Percentiles rank a stretch among this genome's conserved stretches.
phyloP scores from a whole-genome alignment of 1,139 yeast species.

The Magnusiomyces suaveolens region DNA sequence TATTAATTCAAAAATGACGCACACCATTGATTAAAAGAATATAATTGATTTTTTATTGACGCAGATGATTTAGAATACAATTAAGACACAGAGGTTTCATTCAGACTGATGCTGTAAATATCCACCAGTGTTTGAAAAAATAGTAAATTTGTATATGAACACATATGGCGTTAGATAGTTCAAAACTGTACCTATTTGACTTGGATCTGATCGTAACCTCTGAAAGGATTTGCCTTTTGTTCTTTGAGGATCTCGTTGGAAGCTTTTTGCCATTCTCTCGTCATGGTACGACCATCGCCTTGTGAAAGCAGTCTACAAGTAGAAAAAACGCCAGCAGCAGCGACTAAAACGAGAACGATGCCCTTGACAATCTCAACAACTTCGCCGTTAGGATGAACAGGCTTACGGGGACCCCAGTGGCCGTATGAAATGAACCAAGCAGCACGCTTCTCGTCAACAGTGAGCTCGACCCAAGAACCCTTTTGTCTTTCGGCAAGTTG shows the following conservation, averaged over 20 bases:
- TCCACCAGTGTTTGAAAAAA: background rate
- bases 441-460: conserved; percentile 86
- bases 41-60: too few relatives aligned
- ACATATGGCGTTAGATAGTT: background rate
- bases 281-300: conserved; percentile 69
- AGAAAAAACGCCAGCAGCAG: conserved; percentile 55
- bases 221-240: conserved; percentile 95
- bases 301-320: conserved; percentile 48
- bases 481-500: conserved; percentile 88
- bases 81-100: too few relatives aligned
- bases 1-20: too few relatives aligned
- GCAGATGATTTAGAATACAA: too few relatives aligned
- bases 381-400: conserved; percentile 84
- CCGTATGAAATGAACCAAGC: conserved; percentile 97
- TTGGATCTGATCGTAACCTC: conserved; percentile 90
- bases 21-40: too few relatives aligned
- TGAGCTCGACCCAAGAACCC: conserved; percentile 83
- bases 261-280: conserved; percentile 94
- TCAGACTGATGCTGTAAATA: too few relatives aligned
- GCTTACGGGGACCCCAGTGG: conserved; percentile 99
- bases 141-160: background rate
- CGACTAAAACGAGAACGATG: conserved; percentile 55
- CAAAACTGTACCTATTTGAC: conserved; percentile 22
- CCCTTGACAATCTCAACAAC: conserved; percentile 69
- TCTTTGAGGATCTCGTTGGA: conserved; percentile 92